These are phyloP conservation scores for Phylloboletellus chloephorus DNA, from an alignment of 1,284 basidiomycete genomes.

Conservation along the genomic window DNA sequence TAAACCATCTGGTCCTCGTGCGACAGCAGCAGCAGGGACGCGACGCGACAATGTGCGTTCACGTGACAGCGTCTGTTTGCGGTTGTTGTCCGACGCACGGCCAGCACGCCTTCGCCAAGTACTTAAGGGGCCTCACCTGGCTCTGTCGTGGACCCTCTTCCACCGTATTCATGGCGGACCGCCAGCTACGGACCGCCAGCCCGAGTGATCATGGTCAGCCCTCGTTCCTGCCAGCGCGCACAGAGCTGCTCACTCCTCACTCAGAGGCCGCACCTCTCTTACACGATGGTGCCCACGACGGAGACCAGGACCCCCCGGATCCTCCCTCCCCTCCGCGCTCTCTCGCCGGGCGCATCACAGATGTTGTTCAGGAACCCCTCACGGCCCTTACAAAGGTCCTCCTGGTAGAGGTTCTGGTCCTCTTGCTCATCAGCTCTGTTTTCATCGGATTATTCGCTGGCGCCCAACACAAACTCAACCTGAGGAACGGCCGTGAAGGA, in stretches of 20 bases:
- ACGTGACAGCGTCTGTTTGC: constrained; percentile 22
- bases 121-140: constrained; percentile 26
- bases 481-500: constrained; percentile 38
- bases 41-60: constrained; percentile 2
- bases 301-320: constrained; percentile 31
- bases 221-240: not conserved
- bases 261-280: constrained; percentile 56
- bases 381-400: constrained; percentile 85
- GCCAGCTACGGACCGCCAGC: constrained; percentile 31
- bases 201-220: constrained; percentile 40
- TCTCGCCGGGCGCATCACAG: constrained; percentile 48
- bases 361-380: constrained; percentile 66
- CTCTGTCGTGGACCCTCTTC: constrained; percentile 9
- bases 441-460: constrained; percentile 93
- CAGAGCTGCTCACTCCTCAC: constrained; percentile 9
- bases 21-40: not conserved
- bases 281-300: constrained; percentile 37
- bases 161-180: constrained; percentile 35
- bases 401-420: constrained; percentile 64
- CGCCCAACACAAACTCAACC: constrained; percentile 69
- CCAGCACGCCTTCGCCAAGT: constrained; percentile 27
- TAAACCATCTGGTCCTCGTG: constrained; percentile 50
- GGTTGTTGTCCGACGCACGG: constrained; percentile 23
- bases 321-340: constrained; percentile 28
- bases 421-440: constrained; percentile 78